Evolutionary conservation across 768 basidiomycete genomes (phyloP).

Genomic region (Podaxis mareebaensis): DNA sequence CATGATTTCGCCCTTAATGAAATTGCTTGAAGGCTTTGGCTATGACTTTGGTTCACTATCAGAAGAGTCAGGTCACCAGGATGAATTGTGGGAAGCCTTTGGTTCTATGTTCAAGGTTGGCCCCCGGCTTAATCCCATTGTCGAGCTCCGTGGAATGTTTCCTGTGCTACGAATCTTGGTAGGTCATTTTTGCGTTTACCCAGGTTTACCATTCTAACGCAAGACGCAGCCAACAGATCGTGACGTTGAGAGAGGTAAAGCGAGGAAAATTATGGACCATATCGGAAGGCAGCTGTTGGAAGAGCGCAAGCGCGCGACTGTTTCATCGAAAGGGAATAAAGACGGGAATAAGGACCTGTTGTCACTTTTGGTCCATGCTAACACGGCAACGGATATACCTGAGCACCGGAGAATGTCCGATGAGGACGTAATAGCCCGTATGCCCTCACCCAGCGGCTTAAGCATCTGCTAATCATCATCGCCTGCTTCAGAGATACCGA

Average conservation of each 20-base stretch:
- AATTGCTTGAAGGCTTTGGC: constrained; percentile 26
- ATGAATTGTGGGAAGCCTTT: constrained; percentile 57
- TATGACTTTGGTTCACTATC: constrained; percentile 29
- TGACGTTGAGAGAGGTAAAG: constrained; percentile 29
- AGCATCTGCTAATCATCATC: not conserved
- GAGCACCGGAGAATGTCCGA: constrained; percentile 54
- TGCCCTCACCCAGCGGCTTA: constrained; percentile 17
- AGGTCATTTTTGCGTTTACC: constrained; percentile 28
- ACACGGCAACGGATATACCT: constrained; percentile 48
- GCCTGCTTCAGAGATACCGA: constrained; percentile 43
- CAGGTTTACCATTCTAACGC: constrained; percentile 18
- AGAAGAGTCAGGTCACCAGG: constrained; percentile 28
- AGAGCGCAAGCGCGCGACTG: constrained; percentile 44
- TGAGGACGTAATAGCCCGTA: constrained; percentile 40
- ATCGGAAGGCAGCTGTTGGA: constrained; percentile 48
- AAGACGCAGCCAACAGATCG: constrained; percentile 30
- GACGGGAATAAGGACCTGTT: constrained; percentile 49
- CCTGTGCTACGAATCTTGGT: constrained; percentile 30
- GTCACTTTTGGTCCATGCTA: constrained; percentile 57
- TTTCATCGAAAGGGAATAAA: constrained; percentile 23
- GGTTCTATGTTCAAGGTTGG: constrained; percentile 47
- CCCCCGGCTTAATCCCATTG: constrained; percentile 32
- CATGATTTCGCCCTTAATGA: not conserved
- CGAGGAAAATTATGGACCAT: constrained; percentile 38
- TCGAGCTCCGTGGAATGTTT: constrained; percentile 29